Conservation (phyloP, 441 rosid species). For the Eutrema salsugineum region DNA sequence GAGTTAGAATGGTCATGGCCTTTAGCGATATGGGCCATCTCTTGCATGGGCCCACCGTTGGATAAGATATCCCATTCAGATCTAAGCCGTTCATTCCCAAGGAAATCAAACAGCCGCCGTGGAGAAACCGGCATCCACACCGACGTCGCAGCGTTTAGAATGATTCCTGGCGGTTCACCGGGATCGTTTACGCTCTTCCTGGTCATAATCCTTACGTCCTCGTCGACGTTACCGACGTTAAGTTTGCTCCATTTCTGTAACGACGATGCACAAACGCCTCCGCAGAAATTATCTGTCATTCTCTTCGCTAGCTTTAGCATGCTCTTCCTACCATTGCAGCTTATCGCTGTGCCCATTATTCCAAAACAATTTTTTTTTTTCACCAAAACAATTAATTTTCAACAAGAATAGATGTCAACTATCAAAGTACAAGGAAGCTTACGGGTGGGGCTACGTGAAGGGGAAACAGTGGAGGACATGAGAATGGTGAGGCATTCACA, state of each 20-base stretch:
- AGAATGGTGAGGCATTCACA: conserved; percentile 79
- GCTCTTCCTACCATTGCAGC: conserved; percentile 58
- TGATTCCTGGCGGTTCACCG: conserved; percentile 75
- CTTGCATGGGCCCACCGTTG: conserved; percentile 72
- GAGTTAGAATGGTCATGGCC: conserved; percentile 80
- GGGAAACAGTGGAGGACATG: conserved; percentile 54
- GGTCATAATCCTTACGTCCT: conserved; percentile 68
- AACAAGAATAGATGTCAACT: background rate
- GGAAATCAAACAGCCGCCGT: conserved; percentile 56
- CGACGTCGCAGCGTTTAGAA: conserved; percentile 71
- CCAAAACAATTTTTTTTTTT: background rate
- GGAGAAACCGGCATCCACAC: conserved; percentile 80
- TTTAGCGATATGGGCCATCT: conserved; percentile 78
- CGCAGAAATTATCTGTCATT: conserved; percentile 77
- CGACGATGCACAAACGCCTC: conserved; percentile 70
- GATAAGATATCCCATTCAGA: conserved; percentile 87
- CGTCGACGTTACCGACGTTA: conserved; percentile 54
- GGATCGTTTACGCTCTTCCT: conserved; percentile 63
- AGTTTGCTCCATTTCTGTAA: conserved; percentile 73
- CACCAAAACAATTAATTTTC: no score
- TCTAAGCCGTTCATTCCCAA: conserved; percentile 65
- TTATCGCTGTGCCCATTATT: conserved; percentile 38
- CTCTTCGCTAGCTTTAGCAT: conserved; percentile 78
- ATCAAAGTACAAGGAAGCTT: conserved; percentile 4
- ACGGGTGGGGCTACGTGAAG: conserved; percentile 49